Conservation (phyloP, 1,139 yeast genomes). For the Kodamaea fungicola region DNA sequence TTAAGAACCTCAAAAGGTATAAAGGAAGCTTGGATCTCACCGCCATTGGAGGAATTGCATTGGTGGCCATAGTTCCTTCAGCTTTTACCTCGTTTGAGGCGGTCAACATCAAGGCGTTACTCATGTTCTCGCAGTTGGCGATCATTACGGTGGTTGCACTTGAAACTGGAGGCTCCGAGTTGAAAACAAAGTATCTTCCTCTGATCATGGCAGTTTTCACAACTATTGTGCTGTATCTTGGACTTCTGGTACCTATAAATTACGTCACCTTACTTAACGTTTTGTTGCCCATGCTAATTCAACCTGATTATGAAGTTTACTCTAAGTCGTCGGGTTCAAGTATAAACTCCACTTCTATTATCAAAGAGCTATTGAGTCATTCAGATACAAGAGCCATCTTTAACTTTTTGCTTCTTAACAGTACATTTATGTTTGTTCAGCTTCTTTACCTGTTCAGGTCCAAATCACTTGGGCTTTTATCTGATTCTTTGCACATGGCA, state of each 20-base stretch:
- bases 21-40: slow-evolving; percentile 5
- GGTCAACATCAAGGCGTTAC: slow-evolving; percentile 19
- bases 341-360: slow-evolving; percentile 6
- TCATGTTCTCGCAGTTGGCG: slow-evolving; percentile 23
- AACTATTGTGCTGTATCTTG: slow-evolving; percentile 20
- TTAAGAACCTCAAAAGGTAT: slow-evolving; percentile 8
- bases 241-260: slow-evolving; percentile 12
- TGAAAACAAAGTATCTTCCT: slow-evolving; percentile 17
- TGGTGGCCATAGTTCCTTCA: slow-evolving; percentile 3
- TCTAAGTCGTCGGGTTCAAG: slow-evolving; percentile 1
- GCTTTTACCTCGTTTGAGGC: slow-evolving; percentile 3
- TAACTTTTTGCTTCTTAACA: slow-evolving; percentile 77
- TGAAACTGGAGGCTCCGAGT: slow-evolving; percentile 17
- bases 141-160: slow-evolving; percentile 23
- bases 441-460: slow-evolving; percentile 87
- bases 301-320: slow-evolving; percentile 10
- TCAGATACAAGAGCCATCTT: slow-evolving; percentile 86
- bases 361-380: slow-evolving; percentile 49
- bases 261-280: slow-evolving; percentile 12
- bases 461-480: slow-evolving; percentile 82
- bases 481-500: slow-evolving; percentile 96
- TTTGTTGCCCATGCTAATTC: slow-evolving; percentile 17
- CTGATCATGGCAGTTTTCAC: slow-evolving; percentile 18
- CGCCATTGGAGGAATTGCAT: slow-evolving; percentile 5
- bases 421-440: slow-evolving; percentile 93